Evolutionary conservation across 805 yeast genomes (phyloP), one percentile per base, ranked within the genome.

Genomic region (Candida nanaspora): DNA sequence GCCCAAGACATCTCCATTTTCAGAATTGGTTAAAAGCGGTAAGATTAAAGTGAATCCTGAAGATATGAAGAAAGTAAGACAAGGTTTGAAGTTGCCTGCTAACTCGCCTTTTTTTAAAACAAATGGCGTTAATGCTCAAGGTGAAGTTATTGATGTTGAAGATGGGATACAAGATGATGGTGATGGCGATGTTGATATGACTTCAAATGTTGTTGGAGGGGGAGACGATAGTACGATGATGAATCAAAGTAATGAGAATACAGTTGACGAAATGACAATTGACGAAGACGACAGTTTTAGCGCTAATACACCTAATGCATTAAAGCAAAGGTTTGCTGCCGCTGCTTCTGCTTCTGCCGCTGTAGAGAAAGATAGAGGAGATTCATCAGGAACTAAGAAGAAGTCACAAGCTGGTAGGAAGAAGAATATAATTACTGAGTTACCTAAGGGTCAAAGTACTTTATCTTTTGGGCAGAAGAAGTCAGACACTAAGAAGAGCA

Each of bases 1-100:
- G 7, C 94, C 93, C 2, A 74, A 72, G 49, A 74, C 82, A 0
- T 69, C 65, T 19, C 69, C 74, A 3, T 54, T 80, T 21, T 69
- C 70, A 14, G 71, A 70, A 16, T 63, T 80, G 2, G 62, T 77
- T 6, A 61, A 63, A 23, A 61, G 65, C 26, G 69, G 71, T 35
- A 59, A 59, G 42, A 65, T 75, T 3, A 57, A 50, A 30, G 52
- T 57, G 18, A 43, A 41, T 11, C 40, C 42, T 33, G 30, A 13
- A 9, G 5, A 13, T 9, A 15, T 27, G 9, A 23, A 30, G 10
- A 16, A 27, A 22, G 2, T 11, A 25, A 15, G 3, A 32, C 13
- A 23, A 23, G 16, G 3, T 25, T 25, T 19, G n/a, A 16, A 15
- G 15, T 8, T 23, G 27, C 11, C 11, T 23, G 39, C 40, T 33